Evolutionary conservation across 257 asterid species (phyloP), one percentile per base, ranked within the genome.

Genomic region (Cynanchum wilfordii): DNA sequence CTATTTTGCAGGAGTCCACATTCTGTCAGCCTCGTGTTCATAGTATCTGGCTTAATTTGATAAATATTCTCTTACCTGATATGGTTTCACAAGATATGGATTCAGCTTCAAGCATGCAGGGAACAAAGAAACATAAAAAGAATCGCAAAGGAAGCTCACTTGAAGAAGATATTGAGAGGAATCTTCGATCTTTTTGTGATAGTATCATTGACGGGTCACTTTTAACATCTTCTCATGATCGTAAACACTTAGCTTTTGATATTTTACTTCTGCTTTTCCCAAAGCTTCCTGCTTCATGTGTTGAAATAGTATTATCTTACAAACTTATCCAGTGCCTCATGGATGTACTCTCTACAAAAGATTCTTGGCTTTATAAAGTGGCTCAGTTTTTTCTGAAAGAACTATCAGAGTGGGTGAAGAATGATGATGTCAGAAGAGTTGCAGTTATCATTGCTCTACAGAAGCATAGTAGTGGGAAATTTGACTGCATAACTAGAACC

Each of bases 21-120:
- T 92, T 92, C 84, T 92, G 96, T 79, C 97, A 89, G 82, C 99
- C 98, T 58, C 89, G 97, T 51, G 83, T 88, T 73, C 99, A 95
- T 72, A 81, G 92, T 76, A 80, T 95, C 71, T 95, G 99, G 99
- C 83, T 88, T 72, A 81, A 82, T 79, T 77, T 95, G 92, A 82
- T 92, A 71, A 78, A 81, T 77, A 76, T 79, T 75, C 91, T 95
- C 56, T 79, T 95, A 74, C 96, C 94, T 38, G 96, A 92, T 30
- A 49, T 55, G 57, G 81, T 77, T 71, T 71, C 83, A 70, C 89
- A 86, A 82, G 92, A 87, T 71, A 72, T 73, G 54, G 93, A 92
- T 78, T 77, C 86, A 65, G 82, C 84, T 55, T 74, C 89, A 56
- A 77, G 81, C 68, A 72, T 74, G 24, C 78, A 68, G 80, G 78